Percentiles rank a stretch among this genome's conserved stretches.
Conservation (phyloP, 306 rosid genomes). For the Castanea crenata region DNA sequence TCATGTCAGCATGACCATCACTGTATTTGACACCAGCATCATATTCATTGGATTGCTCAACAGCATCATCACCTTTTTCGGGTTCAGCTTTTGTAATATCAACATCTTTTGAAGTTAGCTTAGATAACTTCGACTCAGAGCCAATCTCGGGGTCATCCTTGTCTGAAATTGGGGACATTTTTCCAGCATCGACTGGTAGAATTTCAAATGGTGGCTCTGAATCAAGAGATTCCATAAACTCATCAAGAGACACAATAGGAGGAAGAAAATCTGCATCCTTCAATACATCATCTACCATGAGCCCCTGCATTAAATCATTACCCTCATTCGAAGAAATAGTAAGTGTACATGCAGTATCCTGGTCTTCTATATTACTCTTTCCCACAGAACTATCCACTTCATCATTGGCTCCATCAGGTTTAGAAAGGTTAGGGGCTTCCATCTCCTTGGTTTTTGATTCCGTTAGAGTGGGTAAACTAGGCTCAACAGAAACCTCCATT, state of each 20-base stretch:
- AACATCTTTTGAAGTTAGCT: conserved; percentile 29
- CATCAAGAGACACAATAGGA: conserved; percentile 85
- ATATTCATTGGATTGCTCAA: conserved; percentile 20
- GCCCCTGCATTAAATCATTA: conserved; percentile 72
- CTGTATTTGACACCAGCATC: conserved; percentile 4
- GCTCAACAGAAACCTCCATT: conserved; percentile 58
- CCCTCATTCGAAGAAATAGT: conserved; percentile 66
- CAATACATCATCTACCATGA: conserved; percentile 71
- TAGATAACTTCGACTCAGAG: conserved; percentile 41
- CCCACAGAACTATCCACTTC: conserved; percentile 27
- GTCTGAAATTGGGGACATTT: conserved; percentile 29
- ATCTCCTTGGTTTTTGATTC: conserved; percentile 36
- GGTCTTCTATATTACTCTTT: conserved; percentile 38
- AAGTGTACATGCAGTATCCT: conserved; percentile 35
- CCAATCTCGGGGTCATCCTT: conserved; percentile 45
- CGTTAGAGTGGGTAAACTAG: conserved; percentile 36
- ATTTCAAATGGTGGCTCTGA: conserved; percentile 79
- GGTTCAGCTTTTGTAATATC: conserved; percentile 26
- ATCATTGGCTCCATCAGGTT: conserved; percentile 33
- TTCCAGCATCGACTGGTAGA: conserved; percentile 48
- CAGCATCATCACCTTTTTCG: conserved; percentile 31
- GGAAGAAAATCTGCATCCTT: conserved; percentile 81
- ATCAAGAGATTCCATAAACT: conserved; percentile 88
- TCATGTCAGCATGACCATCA: conserved; percentile 22
- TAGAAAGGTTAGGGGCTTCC: conserved; percentile 31